Percentiles rank a stretch among this genome's conserved stretches.
These are phyloP conservation scores for Brachypodium distachyon DNA, from an alignment of 202 grass and related monocot genomes.

Conservation along the genomic window DNA sequence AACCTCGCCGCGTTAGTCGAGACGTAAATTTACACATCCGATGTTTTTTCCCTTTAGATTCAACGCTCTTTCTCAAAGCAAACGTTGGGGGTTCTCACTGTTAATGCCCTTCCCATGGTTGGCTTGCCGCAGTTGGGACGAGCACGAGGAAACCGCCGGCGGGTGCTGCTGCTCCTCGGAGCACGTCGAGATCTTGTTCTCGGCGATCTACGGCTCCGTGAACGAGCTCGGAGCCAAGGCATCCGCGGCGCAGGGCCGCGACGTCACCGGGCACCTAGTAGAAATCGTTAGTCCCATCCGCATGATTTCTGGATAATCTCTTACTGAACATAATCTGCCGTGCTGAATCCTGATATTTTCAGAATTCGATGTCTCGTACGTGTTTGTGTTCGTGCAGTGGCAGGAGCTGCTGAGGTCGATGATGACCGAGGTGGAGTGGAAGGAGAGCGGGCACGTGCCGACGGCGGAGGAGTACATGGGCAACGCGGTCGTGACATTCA, in stretches of 20 bases:
- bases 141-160: conserved; percentile 12
- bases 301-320: no score
- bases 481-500: conserved; percentile 52
- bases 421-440: conserved; percentile 67
- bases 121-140: conserved; percentile 57
- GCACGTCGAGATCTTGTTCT: conserved; percentile 66
- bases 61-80: background rate
- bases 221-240: conserved; percentile 52
- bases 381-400: conserved; percentile 44
- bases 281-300: background rate
- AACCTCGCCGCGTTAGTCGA: conserved; percentile 46
- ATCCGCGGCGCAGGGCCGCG: conserved; percentile 37
- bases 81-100: background rate
- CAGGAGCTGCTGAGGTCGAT: conserved; percentile 38
- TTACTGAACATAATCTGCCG: background rate
- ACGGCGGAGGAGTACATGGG: conserved; percentile 40
- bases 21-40: conserved; percentile 14
- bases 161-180: conserved; percentile 54
- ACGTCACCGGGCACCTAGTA: conserved; percentile 24
- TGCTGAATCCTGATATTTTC: background rate
- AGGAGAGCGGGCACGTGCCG: conserved; percentile 21
- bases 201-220: conserved; percentile 32
- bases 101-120: background rate
- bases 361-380: no score
- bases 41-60: background rate